Base-by-base conservation (phyloP, 192 early-diverging fungal species). In the Pilobolus umbonatus region DNA sequence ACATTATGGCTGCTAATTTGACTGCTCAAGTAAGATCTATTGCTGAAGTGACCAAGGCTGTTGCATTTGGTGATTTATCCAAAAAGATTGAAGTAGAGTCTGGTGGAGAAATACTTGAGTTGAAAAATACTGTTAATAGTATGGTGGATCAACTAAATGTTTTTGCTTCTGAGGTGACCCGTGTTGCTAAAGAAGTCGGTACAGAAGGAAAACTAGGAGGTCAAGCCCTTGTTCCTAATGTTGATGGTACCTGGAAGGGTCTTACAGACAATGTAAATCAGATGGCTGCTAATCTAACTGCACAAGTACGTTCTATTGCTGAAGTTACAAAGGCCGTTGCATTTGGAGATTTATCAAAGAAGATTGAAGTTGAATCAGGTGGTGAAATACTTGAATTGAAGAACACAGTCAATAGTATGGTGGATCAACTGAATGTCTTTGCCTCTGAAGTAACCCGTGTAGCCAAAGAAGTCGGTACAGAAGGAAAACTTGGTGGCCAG, bases 371-470 rank as follows among this genome's bases (percentile, higher is more conserved):
- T 21, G 75, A 83, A 31, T 76, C 73, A 26, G 62, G 68, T 47
- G 87, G 87, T 50, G 87, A 89, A 69, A 80, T 86, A 45, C 65
- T 79, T 25, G 83, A 86, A 45, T 69, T 89, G 7, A 85, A 85
- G 60, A 62, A 77, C 7, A 86, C 85, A 0, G 77, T 89, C 51
- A 89, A 89, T 71, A 74, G 46, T 31, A 84, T 89, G 78, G 87
- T 89, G 24, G 80, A 84, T 48, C 81, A 84, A 55, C 64, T 86
- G 43, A 39, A 57, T 15, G 67, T 69, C 2, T 77, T 77, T 64
- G 65, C 75, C 10, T 22, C 54, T 6, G 75, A 77, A 57, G 75
- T 69, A 9, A 57, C 51, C 17, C 43, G 60, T 45, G 57, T 68
- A 3, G 26, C 63, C 25, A 24, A 38, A 10, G 76, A 77, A 45